Base-by-base conservation (phyloP, 768 basidiomycete species). In the Austroboletus eburneus region DNA sequence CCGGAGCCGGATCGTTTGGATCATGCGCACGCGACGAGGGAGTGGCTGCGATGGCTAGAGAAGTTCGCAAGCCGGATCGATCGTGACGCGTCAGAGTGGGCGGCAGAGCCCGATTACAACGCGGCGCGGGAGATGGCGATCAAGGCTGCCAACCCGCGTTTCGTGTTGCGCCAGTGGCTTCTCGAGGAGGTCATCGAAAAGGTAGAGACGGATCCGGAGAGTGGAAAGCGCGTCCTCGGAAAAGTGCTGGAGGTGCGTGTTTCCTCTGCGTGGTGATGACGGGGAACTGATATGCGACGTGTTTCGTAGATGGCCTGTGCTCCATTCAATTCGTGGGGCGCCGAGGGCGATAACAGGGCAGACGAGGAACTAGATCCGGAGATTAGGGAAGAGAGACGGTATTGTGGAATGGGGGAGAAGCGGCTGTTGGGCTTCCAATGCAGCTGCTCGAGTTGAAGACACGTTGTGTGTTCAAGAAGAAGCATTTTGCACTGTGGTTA, bases 141-240 rank as follows among this genome's bases (percentile, higher is more conserved):
- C 69, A 75, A 71, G 50, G 63, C 52, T 20, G 80, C 74, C 23
- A 99, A 99, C 62, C 96, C 96, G 16, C 74, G 93, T 29, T 98
- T 99, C 66, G 83, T 95, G 27, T 67, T 98, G 49, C 73, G 96
- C 49, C 96, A 98, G 67, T 98, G 96, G 96, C 70, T 98, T 9
- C 73, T 99, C 27, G 93, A 98, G 63, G 94, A 98, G 59, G 85
- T 90, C 20, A 98, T 98, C 60, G 66, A 69, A 51, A 77, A 77
- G 52, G 78, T 91, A 2, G 87, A 92, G 60, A 66, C 68, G 49
- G 87, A 92, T 57, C 61, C 71, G 9, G 69, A 72, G 18, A 77
- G 69, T 48, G 87, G 86, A 39, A 83, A 81, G 69, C 71, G 75
- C 48, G 69, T 87, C 3, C 69, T 97, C 42, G 81, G 81, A 12